A percentile compares a stretch with the other conserved stretches of the same genome.
Evolutionary conservation across 1,139 yeast species (phyloP).

Genomic region (Debaryomyces singareniensis): DNA sequence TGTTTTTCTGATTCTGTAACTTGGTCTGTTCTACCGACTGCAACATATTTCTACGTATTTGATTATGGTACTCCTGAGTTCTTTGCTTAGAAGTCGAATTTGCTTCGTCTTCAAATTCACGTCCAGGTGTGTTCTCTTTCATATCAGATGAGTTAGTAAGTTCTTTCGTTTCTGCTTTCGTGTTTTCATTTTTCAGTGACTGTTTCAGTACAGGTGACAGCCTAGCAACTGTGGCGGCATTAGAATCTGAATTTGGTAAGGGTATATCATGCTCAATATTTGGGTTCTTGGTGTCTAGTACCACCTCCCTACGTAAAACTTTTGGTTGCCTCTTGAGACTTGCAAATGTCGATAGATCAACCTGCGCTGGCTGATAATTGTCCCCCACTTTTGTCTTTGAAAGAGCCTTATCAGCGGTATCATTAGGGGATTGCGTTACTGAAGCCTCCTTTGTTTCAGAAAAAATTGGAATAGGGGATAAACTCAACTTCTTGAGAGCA

Average conservation of each 20-base stretch:
- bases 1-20: not conserved
- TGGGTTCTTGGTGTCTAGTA: not conserved
- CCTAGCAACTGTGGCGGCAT: not conserved
- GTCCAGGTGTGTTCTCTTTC: not conserved
- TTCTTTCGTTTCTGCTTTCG: not conserved
- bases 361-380: slow-evolving; percentile 51
- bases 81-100: not conserved
- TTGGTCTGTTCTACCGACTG: not conserved
- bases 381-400: slow-evolving; percentile 11
- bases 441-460: too few relatives aligned
- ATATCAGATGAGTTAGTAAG: not conserved
- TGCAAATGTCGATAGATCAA: slow-evolving; percentile 43
- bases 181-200: not conserved
- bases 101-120: not conserved
- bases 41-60: not conserved
- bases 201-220: not conserved
- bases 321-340: slow-evolving; percentile 43
- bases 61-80: not conserved
- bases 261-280: not conserved
- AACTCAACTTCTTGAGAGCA: slow-evolving; percentile 40
- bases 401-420: slow-evolving; percentile 8
- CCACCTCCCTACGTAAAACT: slow-evolving; percentile 1
- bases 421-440: slow-evolving; percentile 10
- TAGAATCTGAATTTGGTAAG: not conserved
- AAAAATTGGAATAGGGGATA: slow-evolving; percentile 37